These are phyloP conservation scores for Exophiala bonariae DNA, from an alignment of 2,329 filamentous ascomycete species.

Conservation along the genomic window DNA sequence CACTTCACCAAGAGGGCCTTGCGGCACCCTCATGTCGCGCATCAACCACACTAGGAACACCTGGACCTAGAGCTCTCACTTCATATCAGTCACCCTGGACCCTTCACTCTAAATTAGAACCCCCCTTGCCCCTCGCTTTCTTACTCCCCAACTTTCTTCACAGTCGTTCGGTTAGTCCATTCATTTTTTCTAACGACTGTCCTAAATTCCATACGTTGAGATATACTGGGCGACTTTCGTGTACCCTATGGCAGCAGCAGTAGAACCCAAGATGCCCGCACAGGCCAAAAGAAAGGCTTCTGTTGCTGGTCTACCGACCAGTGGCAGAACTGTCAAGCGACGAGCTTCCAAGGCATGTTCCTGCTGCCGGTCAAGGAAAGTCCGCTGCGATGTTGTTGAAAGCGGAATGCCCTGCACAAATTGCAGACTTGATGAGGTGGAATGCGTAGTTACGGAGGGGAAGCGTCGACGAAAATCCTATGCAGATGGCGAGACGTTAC, in stretches of 20 bases:
- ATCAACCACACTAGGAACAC: too few species aligned
- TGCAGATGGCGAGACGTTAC: constrained; percentile 17
- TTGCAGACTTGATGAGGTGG: constrained; percentile 62
- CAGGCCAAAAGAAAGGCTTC: constrained; percentile 58
- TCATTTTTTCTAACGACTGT: neutral
- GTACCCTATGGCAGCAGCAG: neutral
- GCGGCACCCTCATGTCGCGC: too few species aligned
- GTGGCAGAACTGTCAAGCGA: constrained; percentile 67
- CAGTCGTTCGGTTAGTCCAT: neutral
- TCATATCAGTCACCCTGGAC: too few species aligned
- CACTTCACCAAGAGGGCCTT: neutral
- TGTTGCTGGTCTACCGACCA: constrained; percentile 54
- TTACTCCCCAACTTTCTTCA: neutral
- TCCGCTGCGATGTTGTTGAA: constrained; percentile 91
- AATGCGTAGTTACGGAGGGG: constrained; percentile 70
- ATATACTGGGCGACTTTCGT: neutral
- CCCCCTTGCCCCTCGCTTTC: too few species aligned
- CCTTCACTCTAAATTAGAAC: too few species aligned
- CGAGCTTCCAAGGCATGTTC: constrained; percentile 90
- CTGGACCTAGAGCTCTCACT: too few species aligned
- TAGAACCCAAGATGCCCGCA: constrained; percentile 7
- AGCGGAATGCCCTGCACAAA: constrained; percentile 82
- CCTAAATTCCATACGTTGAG: neutral
- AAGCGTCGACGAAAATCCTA: constrained; percentile 77
- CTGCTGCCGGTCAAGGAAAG: constrained; percentile 84